Percentiles rank a stretch among this genome's conserved stretches.
Conservation (phyloP, 2,329 filamentous ascomycete genomes). For the Cladosporium colombiae region DNA sequence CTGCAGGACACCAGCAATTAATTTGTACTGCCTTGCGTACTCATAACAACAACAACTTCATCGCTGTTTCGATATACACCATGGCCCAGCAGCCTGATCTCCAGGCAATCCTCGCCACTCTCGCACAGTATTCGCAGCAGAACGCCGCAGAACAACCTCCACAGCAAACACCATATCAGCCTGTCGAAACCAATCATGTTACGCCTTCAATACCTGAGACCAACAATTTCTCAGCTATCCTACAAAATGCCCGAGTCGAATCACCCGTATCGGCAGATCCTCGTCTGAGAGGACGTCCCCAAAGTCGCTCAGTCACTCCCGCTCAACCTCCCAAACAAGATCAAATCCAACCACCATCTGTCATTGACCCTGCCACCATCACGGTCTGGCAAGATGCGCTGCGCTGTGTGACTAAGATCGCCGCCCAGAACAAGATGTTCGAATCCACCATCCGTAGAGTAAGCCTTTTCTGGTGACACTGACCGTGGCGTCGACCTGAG, state of each 20-base stretch:
- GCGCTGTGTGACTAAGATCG: conserved; percentile 50
- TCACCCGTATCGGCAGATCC: conserved; percentile 9
- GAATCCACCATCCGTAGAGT: conserved; percentile 43
- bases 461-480: conserved; percentile 22
- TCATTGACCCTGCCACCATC: conserved; percentile 50
- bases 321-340: conserved; percentile 1
- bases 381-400: conserved; percentile 51
- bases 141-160: neutral
- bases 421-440: conserved; percentile 47
- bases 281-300: conserved; percentile 23
- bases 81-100: conserved; percentile 32
- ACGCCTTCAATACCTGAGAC: neutral
- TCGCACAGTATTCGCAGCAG: conserved; percentile 27
- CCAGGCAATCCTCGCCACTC: conserved; percentile 38
- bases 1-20: neutral
- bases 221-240: neutral
- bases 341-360: neutral
- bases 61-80: neutral
- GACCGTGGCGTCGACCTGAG: conserved; percentile 4
- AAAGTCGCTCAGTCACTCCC: conserved; percentile 25
- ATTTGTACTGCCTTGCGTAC: neutral
- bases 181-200: neutral
- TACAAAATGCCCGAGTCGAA: neutral
- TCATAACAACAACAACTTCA: neutral
- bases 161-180: neutral